Conservation (phyloP, 768 basidiomycete genomes). For the Ramaria sp. region DNA sequence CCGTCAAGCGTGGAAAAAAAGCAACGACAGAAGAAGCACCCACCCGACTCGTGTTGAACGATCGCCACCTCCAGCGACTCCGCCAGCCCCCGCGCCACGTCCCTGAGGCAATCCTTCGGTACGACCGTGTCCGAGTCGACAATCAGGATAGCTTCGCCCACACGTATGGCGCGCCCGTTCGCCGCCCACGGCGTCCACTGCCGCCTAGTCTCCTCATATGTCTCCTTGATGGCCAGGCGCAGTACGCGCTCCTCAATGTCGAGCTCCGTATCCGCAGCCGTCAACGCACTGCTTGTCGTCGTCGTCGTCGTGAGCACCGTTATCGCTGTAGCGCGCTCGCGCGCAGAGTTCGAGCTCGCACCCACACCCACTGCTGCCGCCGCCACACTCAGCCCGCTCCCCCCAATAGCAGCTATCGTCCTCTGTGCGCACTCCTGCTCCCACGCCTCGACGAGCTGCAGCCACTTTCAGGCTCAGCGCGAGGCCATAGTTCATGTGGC, state of each 20-base stretch:
- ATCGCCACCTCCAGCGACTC: constrained; percentile 79
- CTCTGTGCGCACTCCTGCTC: constrained; percentile 29
- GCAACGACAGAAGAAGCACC: not conserved
- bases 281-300: constrained; percentile 11
- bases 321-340: not conserved
- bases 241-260: constrained; percentile 64
- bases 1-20: too few species aligned
- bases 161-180: constrained; percentile 63
- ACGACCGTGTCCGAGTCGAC: constrained; percentile 76
- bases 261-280: constrained; percentile 27
- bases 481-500: constrained; percentile 83
- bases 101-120: constrained; percentile 83
- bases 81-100: constrained; percentile 76
- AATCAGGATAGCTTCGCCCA: constrained; percentile 72
- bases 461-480: constrained; percentile 50
- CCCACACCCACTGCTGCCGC: too few species aligned
- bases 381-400: not conserved
- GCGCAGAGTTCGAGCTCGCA: not conserved
- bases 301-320: not conserved
- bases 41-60: constrained; percentile 82
- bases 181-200: constrained; percentile 66
- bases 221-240: constrained; percentile 64
- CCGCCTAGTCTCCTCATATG: constrained; percentile 44
- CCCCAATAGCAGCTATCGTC: not conserved
- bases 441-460: constrained; percentile 31